phyloP scores from a whole-genome alignment of 1,139 yeast species.

The Blastobotrys malaysiensis region DNA sequence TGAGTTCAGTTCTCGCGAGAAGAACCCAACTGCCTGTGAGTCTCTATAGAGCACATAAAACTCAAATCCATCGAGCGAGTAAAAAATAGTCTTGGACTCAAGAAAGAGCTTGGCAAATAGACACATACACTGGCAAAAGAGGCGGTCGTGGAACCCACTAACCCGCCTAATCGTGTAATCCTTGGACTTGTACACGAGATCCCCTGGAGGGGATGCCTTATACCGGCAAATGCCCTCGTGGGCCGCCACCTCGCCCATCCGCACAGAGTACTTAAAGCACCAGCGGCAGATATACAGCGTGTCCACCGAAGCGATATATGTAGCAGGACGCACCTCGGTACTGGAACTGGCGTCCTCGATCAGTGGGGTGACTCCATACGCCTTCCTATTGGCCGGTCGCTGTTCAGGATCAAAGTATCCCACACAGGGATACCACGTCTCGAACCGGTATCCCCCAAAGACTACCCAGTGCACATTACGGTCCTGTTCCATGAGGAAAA shows the following conservation, averaged over 20 bases:
- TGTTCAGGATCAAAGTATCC: conserved; percentile 50
- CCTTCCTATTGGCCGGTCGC: conserved; percentile 29
- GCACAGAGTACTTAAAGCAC: conserved; percentile 75
- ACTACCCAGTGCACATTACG: conserved; percentile 60
- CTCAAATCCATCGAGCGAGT: conserved; percentile 70
- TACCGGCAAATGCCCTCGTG: conserved; percentile 43
- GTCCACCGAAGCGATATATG: conserved; percentile 4
- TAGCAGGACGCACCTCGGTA: conserved; percentile 6
- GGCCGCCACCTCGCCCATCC: conserved; percentile 27
- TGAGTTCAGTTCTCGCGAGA: conserved; percentile 78
- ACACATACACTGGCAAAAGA: conserved; percentile 78
- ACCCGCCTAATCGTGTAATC: conserved; percentile 56
- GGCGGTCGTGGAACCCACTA: conserved; percentile 43
- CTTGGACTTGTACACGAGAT: conserved; percentile 59
- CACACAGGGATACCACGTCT: conserved; percentile 83
- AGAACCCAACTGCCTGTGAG: conserved; percentile 61
- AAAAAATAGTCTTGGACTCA: conserved; percentile 87
- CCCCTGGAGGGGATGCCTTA: conserved; percentile 52
- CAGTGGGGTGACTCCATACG: conserved; percentile 21
- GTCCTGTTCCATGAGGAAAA: not conserved
- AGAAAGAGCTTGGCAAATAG: conserved; percentile 81
- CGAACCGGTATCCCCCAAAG: conserved; percentile 59
- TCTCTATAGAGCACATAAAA: conserved; percentile 52
- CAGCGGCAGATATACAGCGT: conserved; percentile 63
- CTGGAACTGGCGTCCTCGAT: conserved; percentile 2